Conservation (phyloP, 1,139 yeast species). For the Torulaspora globosa region DNA sequence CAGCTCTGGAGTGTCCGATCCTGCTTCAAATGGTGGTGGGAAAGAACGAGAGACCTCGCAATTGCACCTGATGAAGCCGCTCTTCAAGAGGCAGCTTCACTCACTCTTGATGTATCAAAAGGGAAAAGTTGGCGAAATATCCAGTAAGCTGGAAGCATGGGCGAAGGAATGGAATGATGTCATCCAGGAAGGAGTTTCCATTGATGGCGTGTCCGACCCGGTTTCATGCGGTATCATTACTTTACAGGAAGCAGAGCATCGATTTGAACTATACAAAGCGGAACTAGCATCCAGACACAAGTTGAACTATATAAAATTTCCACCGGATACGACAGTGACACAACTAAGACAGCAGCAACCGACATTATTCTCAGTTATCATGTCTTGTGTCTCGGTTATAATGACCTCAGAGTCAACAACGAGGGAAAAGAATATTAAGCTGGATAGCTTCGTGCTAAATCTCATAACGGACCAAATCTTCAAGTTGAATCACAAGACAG, state of each 20-base stretch:
- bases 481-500: slow-evolving; percentile 66
- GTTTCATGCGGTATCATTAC: slow-evolving; percentile 46
- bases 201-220: slow-evolving; percentile 41
- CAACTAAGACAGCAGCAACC: slow-evolving; percentile 53
- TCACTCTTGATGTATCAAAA: slow-evolving; percentile 28
- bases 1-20: neutral
- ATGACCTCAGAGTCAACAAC: slow-evolving; percentile 36
- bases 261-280: slow-evolving; percentile 45
- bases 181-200: slow-evolving; percentile 24
- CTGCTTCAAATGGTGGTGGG: slow-evolving; percentile 33
- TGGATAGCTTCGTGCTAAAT: slow-evolving; percentile 59
- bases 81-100: slow-evolving; percentile 26
- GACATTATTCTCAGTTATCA: slow-evolving; percentile 56
- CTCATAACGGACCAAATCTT: slow-evolving; percentile 59
- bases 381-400: slow-evolving; percentile 56
- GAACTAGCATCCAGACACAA: slow-evolving; percentile 41
- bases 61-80: slow-evolving; percentile 19
- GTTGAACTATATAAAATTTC: slow-evolving; percentile 53
- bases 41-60: slow-evolving; percentile 33
- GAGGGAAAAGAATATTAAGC: slow-evolving; percentile 40
- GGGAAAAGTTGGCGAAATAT: slow-evolving; percentile 25
- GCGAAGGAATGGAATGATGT: slow-evolving; percentile 29
- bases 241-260: slow-evolving; percentile 46
- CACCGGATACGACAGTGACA: slow-evolving; percentile 43
- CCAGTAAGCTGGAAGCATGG: slow-evolving; percentile 22